Evolutionary conservation across 2,329 filamentous ascomycete genomes (phyloP), one percentile per base, ranked within the genome.

Genomic region (Penicillium concentricum): DNA sequence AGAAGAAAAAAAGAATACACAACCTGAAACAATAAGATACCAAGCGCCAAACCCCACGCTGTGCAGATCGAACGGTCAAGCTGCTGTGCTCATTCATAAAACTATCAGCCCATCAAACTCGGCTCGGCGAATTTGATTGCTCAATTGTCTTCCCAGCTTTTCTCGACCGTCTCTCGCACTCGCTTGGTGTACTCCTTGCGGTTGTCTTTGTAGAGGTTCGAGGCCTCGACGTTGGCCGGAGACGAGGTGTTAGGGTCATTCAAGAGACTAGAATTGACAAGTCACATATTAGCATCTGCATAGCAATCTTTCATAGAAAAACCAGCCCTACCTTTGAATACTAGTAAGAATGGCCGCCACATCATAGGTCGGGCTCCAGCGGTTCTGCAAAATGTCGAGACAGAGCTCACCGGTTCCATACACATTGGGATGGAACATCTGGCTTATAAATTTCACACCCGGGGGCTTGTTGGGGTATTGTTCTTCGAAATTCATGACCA

Each of bases 401-500:
- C 94, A 99, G 49, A 99, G 83, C 79, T 99, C 94, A 60, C 94
- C 94, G 0, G 92, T 97, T 51, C 90, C 92, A 74, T 99, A 99
- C 56, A 99, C 94, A 72, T 99, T 99, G 18, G 94, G 94, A 69
- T 99, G 94, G 76, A 99, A 99, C 94, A 99, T 99, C 74, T 94
- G 87, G 76, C 91, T 96, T 74, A 99, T 96, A 75, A 99, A 99
- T 73, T 97, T 97, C 78, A 97, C 94, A 34, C 92, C 90, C 0
- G 94, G 94, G 5, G 94, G 94, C 75, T 97, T 97, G 79, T 97
- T 99, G 30, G 94, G 94, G 69, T 99, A 99, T 71, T 96, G 92
- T 76, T 99, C 94, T 73, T 97, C 94, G 68, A 99, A 99, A 72
- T 97, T 92, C 93, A 99, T 97, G 50, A 97, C 92, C 12, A 99